Conservation (phyloP, 2,329 filamentous ascomycete species). For the Acrocalymma vagum region DNA sequence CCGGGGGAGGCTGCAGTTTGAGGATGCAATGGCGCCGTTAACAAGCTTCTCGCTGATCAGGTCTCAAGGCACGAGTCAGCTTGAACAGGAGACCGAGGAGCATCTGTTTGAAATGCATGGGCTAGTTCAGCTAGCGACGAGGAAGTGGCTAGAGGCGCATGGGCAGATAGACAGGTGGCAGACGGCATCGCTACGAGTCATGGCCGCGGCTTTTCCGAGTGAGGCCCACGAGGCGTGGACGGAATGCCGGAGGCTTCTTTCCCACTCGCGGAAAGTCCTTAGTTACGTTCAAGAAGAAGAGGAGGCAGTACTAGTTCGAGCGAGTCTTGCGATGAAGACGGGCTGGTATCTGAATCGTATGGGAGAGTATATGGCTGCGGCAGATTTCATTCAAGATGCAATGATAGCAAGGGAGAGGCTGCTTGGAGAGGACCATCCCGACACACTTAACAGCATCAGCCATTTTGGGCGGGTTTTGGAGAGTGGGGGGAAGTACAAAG, state of each 20-base stretch:
- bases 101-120: conserved; percentile 49
- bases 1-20: conserved; percentile 5
- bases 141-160: conserved; percentile 1
- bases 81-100: conserved; percentile 9
- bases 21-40: conserved; percentile 4
- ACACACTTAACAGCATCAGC: background rate
- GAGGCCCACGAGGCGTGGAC: conserved; percentile 15
- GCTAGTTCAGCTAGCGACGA: conserved; percentile 45
- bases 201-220: conserved; percentile 12
- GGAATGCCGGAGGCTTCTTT: conserved; percentile 11
- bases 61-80: background rate
- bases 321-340: conserved; percentile 2
- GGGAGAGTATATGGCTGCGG: conserved; percentile 15
- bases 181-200: conserved; percentile 10
- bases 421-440: conserved; percentile 7
- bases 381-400: conserved; percentile 2
- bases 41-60: conserved; percentile 2
- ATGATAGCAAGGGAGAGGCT: conserved; percentile 1
- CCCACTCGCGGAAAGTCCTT: conserved; percentile 11
- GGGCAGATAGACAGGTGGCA: conserved; percentile 24
- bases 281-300: conserved; percentile 5
- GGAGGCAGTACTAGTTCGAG: conserved; percentile 9
- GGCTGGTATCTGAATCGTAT: conserved; percentile 10
- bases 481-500: conserved; percentile 4
- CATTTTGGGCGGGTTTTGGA: background rate